Percentiles rank a stretch among this genome's conserved stretches.
Conservation (phyloP, 768 basidiomycete genomes). For the Ramaria rubella region DNA sequence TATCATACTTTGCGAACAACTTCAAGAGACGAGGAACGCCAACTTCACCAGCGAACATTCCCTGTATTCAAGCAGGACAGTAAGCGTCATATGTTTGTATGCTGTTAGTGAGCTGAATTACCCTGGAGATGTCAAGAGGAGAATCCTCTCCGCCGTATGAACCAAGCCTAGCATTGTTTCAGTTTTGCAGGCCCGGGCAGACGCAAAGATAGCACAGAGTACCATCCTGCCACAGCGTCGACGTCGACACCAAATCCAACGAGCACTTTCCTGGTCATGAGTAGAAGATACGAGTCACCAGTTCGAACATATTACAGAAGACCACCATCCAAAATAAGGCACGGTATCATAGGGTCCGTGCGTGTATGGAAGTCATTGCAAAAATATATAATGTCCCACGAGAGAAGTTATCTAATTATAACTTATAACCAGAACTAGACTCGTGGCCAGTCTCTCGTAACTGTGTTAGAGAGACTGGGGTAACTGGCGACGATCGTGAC, state of each 20-base stretch:
- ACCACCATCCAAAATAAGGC: too few species aligned
- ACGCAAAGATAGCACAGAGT: slow-evolving; percentile 11
- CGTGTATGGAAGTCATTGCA: too few species aligned
- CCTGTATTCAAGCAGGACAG: slow-evolving; percentile 27
- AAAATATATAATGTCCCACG: too few species aligned
- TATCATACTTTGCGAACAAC: slow-evolving; percentile 63
- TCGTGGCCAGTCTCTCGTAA: too few species aligned
- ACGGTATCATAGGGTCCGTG: too few species aligned
- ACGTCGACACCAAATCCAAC: slow-evolving; percentile 67
- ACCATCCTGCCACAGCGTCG: slow-evolving; percentile 75
- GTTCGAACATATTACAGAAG: too few species aligned
- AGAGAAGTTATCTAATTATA: too few species aligned
- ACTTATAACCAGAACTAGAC: too few species aligned
- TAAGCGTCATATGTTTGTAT: not conserved
- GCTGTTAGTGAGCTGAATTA: slow-evolving; percentile 18
- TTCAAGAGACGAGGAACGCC: slow-evolving; percentile 63
- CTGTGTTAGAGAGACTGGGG: too few species aligned
- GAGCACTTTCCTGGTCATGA: slow-evolving; percentile 51
- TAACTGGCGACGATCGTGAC: too few species aligned
- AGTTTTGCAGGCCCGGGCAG: not conserved
- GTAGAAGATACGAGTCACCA: too few species aligned
- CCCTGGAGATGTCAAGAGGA: slow-evolving; percentile 60
- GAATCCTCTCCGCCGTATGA: slow-evolving; percentile 74
- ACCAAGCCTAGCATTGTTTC: slow-evolving; percentile 42
- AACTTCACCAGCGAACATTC: slow-evolving; percentile 72